Evolutionary conservation across 345 rosid species (phyloP).

Genomic region (Gossypioides kirkii): DNA sequence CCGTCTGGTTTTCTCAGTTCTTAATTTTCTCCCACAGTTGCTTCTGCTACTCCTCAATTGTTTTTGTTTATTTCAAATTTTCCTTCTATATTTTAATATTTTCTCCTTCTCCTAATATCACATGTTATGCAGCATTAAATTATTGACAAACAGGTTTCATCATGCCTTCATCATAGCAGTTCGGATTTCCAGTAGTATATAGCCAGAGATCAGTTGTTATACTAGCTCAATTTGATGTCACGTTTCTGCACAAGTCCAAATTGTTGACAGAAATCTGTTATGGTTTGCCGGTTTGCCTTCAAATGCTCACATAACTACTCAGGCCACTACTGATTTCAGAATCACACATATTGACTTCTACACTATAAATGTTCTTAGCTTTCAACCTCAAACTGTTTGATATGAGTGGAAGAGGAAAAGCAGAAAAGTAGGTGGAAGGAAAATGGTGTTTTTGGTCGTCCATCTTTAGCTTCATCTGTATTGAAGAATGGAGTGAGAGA

Average conservation of each 20-base stretch:
- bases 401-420: not conserved
- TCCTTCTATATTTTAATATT: not conserved
- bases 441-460: not conserved
- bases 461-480: not conserved
- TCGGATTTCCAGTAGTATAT: not conserved
- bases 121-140: not conserved
- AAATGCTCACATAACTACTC: not conserved
- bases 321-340: not conserved
- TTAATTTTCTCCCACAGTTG: not conserved
- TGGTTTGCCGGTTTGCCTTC: not conserved
- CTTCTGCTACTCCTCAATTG: not conserved
- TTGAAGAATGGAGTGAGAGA: not conserved
- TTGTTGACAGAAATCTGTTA: not conserved
- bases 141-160: not conserved
- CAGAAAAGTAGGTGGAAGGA: not conserved
- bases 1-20: not conserved
- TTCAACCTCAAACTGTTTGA: not conserved
- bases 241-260: not conserved
- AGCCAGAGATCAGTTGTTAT: not conserved
- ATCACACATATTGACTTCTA: not conserved
- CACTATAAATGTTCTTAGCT: not conserved
- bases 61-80: not conserved
- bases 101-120: not conserved
- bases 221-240: not conserved
- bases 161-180: not conserved